Conservation (phyloP, 1,284 basidiomycete genomes). For the Phylloporus sp. region DNA sequence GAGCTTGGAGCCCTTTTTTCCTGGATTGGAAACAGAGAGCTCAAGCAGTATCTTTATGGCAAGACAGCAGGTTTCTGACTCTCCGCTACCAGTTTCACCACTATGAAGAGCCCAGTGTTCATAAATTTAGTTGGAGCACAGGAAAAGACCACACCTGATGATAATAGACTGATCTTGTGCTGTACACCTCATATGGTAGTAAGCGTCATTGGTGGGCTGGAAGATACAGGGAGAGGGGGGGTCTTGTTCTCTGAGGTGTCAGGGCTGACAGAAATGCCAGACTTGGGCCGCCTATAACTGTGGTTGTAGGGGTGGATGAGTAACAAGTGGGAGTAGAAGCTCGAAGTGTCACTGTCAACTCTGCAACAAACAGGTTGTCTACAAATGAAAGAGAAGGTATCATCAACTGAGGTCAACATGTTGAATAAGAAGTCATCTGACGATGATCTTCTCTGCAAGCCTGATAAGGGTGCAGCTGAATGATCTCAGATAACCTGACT, state of each 20-base stretch:
- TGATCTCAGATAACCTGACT: too few relatives aligned
- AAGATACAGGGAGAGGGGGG: too few relatives aligned
- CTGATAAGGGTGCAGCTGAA: slow-evolving; percentile 39
- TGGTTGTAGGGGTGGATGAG: slow-evolving; percentile 41
- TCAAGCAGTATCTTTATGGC: slow-evolving; percentile 90
- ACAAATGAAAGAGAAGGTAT: slow-evolving; percentile 71
- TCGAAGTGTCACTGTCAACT: slow-evolving; percentile 77
- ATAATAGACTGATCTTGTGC: too few relatives aligned
- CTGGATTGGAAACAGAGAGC: slow-evolving; percentile 85
- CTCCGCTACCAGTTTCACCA: slow-evolving; percentile 93
- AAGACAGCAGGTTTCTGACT: slow-evolving; percentile 90
- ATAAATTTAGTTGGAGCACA: too few relatives aligned
- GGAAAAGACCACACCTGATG: too few relatives aligned
- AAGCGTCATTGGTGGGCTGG: too few relatives aligned
- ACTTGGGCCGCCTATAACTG: slow-evolving; percentile 52
- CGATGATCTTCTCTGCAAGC: slow-evolving; percentile 52
- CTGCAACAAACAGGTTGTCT: slow-evolving; percentile 49
- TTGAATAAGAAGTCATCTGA: slow-evolving; percentile 60
- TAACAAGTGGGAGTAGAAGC: slow-evolving; percentile 65
- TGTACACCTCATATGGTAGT: too few relatives aligned
- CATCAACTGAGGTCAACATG: slow-evolving; percentile 65
- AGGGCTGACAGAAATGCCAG: slow-evolving; percentile 57
- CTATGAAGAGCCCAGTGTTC: too few relatives aligned
- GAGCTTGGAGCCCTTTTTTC: slow-evolving; percentile 94
- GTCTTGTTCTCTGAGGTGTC: too few relatives aligned